phyloP scores from a whole-genome alignment of 305 asterid genomes.

The Fraxinus xanthoxyloides region DNA sequence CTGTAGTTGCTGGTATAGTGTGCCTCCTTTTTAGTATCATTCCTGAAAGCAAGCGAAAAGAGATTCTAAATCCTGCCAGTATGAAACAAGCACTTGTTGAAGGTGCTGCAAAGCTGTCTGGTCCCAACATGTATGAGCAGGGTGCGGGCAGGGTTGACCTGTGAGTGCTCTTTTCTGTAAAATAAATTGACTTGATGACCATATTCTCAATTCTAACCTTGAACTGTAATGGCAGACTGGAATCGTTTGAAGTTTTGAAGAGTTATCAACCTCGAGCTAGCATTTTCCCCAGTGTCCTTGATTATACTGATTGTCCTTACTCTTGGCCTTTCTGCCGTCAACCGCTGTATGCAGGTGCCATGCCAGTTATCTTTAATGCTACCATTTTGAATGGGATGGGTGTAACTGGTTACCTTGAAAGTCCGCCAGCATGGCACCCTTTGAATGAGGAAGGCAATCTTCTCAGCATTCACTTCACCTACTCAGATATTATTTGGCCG shows the following conservation, averaged over 20 bases:
- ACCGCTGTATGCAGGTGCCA: slow-evolving; percentile 93
- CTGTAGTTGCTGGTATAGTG: slow-evolving; percentile 98
- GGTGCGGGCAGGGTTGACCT: slow-evolving; percentile 99
- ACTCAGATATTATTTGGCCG: slow-evolving; percentile 95
- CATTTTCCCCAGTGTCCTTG: slow-evolving; percentile 90
- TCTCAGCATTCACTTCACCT: slow-evolving; percentile 79
- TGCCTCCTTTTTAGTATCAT: slow-evolving; percentile 91
- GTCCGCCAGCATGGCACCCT: slow-evolving; percentile 91
- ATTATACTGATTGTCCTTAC: slow-evolving; percentile 91
- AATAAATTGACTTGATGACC: slow-evolving; percentile 21
- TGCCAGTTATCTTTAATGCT: slow-evolving; percentile 90
- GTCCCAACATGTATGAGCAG: slow-evolving; percentile 97
- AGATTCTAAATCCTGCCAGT: slow-evolving; percentile 82
- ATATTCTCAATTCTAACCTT: slow-evolving; percentile 27
- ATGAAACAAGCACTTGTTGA: slow-evolving; percentile 97
- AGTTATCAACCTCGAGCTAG: slow-evolving; percentile 93
- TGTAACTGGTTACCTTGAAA: slow-evolving; percentile 75
- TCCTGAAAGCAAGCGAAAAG: slow-evolving; percentile 78
- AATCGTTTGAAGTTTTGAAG: slow-evolving; percentile 82
- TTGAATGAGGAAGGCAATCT: slow-evolving; percentile 80
- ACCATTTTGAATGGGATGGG: slow-evolving; percentile 98
- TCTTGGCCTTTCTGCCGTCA: slow-evolving; percentile 99
- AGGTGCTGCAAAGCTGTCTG: slow-evolving; percentile 95
- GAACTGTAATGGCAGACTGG: slow-evolving; percentile 57
- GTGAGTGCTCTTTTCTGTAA: slow-evolving; percentile 63